Evolutionary conservation across 2,329 filamentous ascomycete genomes (phyloP), one percentile per base, ranked within the genome.

Genomic region (Sporothrix variecibatus): DNA sequence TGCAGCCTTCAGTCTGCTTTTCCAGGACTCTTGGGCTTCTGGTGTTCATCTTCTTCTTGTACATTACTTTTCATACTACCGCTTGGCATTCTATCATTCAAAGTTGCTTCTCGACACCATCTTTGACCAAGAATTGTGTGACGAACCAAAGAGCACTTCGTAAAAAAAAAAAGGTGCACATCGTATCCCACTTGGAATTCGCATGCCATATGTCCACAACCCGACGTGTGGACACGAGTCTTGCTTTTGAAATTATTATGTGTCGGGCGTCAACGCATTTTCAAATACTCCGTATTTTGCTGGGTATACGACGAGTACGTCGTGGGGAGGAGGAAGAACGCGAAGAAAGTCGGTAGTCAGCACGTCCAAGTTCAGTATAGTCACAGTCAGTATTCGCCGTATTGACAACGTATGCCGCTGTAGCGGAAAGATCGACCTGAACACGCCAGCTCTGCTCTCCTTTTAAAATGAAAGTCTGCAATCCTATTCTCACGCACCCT

Each of bases 21-120:
- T n/a, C 7, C 7, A 7, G 3, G n/a, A 5, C 23, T 11, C 23
- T 53, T 5, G 43, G 68, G n/a, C 46, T 40, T 49, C 46, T 26
- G n/a, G n/a, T 58, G 20, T 60, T 73, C 64, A 43, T 17, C 20
- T 46, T 60, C 28, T 69, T 43, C 69, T 60, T 71, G 46, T 60
- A 43, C 23, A 51, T 46, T 58, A 40, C 38, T 49, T 43, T 49
- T 12, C n/a, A n/a, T n/a, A n/a, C n/a, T n/a, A n/a, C 28, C 65
- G 46, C 46, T 51, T 23, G 28, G 31, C 31, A 64, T 64, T 69
- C 34, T 3, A 3, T 53, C n/a, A 53, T 53, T 53, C 20, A 23
- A n/a, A n/a, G 5, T 51, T 51, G 40, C 11, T 56, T 8, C 51
- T 23, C 8, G 56, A 38, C 56, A 12, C 31, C 20, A 40, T 31